Percentiles rank a stretch among this genome's conserved stretches.
phyloP scores from a whole-genome alignment of 192 early-diverging fungal species.

The Gonapodya prolifera region DNA sequence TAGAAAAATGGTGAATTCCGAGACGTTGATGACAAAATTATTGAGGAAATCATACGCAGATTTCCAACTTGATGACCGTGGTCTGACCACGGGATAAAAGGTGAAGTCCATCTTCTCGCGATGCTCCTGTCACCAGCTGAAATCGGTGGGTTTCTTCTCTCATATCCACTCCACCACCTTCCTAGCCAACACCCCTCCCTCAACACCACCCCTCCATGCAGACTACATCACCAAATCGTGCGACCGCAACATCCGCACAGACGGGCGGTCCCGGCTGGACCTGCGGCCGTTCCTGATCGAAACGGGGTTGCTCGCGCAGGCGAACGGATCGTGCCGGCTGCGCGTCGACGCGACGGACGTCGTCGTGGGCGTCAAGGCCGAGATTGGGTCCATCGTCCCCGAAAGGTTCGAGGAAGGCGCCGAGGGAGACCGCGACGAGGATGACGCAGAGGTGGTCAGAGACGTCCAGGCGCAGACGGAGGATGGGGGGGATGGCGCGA shows the following conservation, averaged over 20 bases:
- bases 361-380: conserved; percentile 89
- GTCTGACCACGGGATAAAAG: neutral
- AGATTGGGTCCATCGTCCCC: conserved; percentile 47
- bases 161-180: neutral
- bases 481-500: neutral
- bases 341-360: conserved; percentile 67
- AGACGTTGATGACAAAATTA: no score
- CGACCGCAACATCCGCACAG: conserved; percentile 64
- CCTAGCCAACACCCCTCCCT: neutral
- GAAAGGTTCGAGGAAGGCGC: neutral
- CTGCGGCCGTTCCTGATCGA: conserved; percentile 68
- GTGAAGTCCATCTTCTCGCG: neutral
- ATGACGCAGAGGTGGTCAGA: conserved; percentile 25
- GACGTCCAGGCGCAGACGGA: conserved; percentile 19
- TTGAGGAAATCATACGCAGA: no score
- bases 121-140: neutral
- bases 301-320: conserved; percentile 77
- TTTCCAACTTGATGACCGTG: no score
- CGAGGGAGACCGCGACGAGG: conserved; percentile 8
- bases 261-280: conserved; percentile 71
- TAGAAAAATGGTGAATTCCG: no score
- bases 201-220: conserved; percentile 61
- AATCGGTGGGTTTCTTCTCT: neutral
- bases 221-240: conserved; percentile 77
- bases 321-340: conserved; percentile 71